phyloP scores from a whole-genome alignment of 2,329 filamentous ascomycete genomes.

The Cytospora piceicola region DNA sequence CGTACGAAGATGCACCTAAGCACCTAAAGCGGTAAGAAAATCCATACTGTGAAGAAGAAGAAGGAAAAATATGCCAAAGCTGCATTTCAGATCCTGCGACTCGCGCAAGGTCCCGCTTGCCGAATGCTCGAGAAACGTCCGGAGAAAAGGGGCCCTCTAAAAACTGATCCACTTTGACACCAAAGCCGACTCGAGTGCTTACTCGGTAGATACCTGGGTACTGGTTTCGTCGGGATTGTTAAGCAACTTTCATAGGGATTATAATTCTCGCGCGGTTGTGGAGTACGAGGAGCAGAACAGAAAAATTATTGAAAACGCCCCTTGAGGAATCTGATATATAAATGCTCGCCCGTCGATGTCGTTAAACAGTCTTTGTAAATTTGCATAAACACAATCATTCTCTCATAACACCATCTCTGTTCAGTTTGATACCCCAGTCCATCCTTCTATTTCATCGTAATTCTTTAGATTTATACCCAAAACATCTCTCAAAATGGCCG shows the following conservation, averaged over 20 bases:
- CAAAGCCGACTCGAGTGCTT: neutral
- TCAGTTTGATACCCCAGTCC: constrained; percentile 4
- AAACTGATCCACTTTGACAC: neutral
- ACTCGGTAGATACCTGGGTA: neutral
- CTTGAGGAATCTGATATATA: constrained; percentile 9
- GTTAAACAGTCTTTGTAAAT: neutral
- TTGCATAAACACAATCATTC: neutral
- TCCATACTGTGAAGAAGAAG: no score
- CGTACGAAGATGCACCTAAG: no score
- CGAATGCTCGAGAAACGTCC: constrained; percentile 1
- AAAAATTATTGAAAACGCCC: constrained; percentile 6
- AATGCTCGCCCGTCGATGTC: neutral
- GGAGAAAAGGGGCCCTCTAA: neutral
- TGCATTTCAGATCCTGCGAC: neutral
- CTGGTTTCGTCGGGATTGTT: neutral
- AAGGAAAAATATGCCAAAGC: no score
- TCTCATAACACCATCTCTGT: no score
- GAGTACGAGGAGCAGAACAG: neutral
- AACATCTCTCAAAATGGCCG: constrained; percentile 22
- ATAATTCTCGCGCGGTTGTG: neutral
- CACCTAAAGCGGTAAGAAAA: no score
- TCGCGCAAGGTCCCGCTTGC: neutral
- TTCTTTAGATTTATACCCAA: neutral
- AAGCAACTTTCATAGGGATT: neutral
- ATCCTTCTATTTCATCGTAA: neutral